Evolutionary conservation across 2,329 filamentous ascomycete species (phyloP), one percentile per base, ranked within the genome.

Genomic region (Escovopsis sp.): DNA sequence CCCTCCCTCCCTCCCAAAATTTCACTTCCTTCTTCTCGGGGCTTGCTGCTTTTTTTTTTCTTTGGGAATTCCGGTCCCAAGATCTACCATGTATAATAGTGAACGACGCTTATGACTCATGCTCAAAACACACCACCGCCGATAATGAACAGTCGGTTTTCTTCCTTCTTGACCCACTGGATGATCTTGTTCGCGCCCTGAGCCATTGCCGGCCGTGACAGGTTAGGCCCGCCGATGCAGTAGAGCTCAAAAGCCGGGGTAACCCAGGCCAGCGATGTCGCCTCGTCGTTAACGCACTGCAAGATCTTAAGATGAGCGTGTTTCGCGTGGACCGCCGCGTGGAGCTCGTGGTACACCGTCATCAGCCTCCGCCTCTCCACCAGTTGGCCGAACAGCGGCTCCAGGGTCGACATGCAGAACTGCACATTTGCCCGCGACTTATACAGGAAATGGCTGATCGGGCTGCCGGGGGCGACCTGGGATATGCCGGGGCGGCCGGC

Each of bases 351-450:
- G 59, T 98, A 98, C 9, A 89, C 68, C 12, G 80, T 82, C 69
- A 96, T 80, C 28, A 95, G 69, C 62, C 78, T 75, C 57, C 86
- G 71, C 40, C 76, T 72, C 36, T 77, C 70, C 38, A 85, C 65
- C 4, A 74, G 58, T 18, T 55, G 53, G 33, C 51, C 52, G 54
- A 91, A 91, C 44, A 79, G 67, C 0, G 85, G 81, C 9, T 77
- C 70, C 47, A 86, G 82, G 0, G 84, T 79, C 1, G 88, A 83
- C 85, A 94, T 94, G 51, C 78, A 82, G 61, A 95, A 98, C 59
- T 98, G 93, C 26, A 98, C 91, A 53, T 98, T 94, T 18, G 82
- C 80, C 46, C 85, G 77, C 12, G 85, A 94, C 62, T 96, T 98
- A 70, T 94, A 98, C 15, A 98, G 65, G 56, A 96, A 98, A 66